phyloP scores from a whole-genome alignment of 805 yeast species.

The Cephaloascus albidus region DNA sequence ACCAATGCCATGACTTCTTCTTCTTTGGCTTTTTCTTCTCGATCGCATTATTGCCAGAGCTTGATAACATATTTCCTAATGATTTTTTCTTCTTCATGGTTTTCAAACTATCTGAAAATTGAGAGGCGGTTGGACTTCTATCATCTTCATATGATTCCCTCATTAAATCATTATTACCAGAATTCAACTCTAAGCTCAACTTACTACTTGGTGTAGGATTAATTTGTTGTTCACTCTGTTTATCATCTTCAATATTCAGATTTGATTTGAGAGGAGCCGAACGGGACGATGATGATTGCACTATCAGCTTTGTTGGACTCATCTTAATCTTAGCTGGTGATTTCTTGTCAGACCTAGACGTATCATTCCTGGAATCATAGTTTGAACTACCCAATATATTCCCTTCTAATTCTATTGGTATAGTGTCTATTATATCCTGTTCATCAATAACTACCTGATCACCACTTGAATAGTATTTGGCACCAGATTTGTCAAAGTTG shows the following conservation, averaged over 20 bases:
- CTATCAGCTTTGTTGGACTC: not conserved
- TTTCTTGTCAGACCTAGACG: too few relatives aligned
- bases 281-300: too few relatives aligned
- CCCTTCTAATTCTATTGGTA: not conserved
- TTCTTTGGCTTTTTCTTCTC: conserved; percentile 9
- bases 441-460: not conserved
- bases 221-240: not conserved
- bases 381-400: too few relatives aligned
- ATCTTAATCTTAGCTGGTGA: not conserved
- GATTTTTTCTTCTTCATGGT: not conserved
- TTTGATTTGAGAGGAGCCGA: too few relatives aligned
- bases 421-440: not conserved
- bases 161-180: not conserved
- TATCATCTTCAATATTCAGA: not conserved
- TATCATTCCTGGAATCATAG: too few relatives aligned
- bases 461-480: too few relatives aligned
- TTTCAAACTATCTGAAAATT: too few relatives aligned
- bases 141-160: not conserved
- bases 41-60: not conserved
- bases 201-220: not conserved
- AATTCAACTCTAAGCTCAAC: not conserved
- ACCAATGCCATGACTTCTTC: conserved; percentile 19
- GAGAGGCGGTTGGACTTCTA: not conserved
- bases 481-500: not conserved
- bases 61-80: not conserved